Conservation (phyloP, 192 early-diverging fungal genomes). For the Rhizoclosmatium sp. region DNA sequence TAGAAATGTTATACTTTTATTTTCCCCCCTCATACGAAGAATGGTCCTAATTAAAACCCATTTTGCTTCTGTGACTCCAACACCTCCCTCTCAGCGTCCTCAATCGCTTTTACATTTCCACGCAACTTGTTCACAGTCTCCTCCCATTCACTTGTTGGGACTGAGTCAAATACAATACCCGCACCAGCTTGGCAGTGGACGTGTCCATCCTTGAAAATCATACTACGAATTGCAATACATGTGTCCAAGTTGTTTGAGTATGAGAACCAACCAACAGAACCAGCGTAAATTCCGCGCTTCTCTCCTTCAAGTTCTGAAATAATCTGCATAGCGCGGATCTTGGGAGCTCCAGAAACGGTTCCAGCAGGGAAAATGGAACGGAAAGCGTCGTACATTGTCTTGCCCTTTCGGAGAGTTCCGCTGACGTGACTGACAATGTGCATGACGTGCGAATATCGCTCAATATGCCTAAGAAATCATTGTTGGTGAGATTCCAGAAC, state of each 20-base stretch:
- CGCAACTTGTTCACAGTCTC: slow-evolving; percentile 97
- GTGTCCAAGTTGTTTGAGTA: slow-evolving; percentile 95
- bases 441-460: slow-evolving; percentile 98
- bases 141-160: slow-evolving; percentile 90
- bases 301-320: slow-evolving; percentile 90
- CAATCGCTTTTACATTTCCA: slow-evolving; percentile 88
- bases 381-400: slow-evolving; percentile 95
- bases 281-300: slow-evolving; percentile 81
- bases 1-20: background rate
- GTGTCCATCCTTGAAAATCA: slow-evolving; percentile 95
- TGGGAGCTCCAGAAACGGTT: slow-evolving; percentile 98
- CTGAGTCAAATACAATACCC: slow-evolving; percentile 96
- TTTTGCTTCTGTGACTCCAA: slow-evolving; percentile 35
- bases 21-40: background rate
- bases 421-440: slow-evolving; percentile 98
- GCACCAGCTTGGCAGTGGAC: slow-evolving; percentile 97
- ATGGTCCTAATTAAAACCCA: no score
- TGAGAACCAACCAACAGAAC: slow-evolving; percentile 92
- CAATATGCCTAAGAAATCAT: slow-evolving; percentile 65
- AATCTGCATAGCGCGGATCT: slow-evolving; percentile 95
- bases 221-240: slow-evolving; percentile 97
- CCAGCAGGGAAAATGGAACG: slow-evolving; percentile 98
- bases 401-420: slow-evolving; percentile 85
- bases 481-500: background rate
- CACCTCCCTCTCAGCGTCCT: slow-evolving; percentile 75